Conservation (phyloP, 1,284 basidiomycete genomes). For the Mycena sp. region DNA sequence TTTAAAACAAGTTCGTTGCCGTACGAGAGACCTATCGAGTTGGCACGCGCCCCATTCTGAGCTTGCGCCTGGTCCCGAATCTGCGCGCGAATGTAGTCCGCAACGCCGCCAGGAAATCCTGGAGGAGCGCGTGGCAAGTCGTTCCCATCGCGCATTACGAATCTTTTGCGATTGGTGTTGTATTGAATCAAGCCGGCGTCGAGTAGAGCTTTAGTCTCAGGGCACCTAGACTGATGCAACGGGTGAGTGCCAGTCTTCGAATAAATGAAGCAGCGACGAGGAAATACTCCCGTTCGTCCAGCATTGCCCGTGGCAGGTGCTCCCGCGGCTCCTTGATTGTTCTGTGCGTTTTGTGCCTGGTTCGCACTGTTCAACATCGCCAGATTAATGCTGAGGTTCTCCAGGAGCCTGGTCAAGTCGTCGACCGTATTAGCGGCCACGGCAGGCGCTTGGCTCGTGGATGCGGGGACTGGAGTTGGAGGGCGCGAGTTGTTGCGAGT, state of each 20-base stretch:
- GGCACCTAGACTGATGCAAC: not conserved
- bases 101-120: not conserved
- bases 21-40: not conserved
- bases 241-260: not conserved
- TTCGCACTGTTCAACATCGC: not conserved
- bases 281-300: too few species aligned
- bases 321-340: not conserved
- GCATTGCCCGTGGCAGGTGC: too few species aligned
- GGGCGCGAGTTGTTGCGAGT: not conserved
- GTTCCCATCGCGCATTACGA: not conserved
- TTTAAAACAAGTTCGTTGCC: not conserved
- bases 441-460: not conserved
- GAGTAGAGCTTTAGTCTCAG: not conserved
- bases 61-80: not conserved
- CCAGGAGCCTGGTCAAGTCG: not conserved
- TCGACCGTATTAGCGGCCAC: not conserved
- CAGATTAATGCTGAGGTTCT: not conserved
- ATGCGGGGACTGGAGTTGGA: not conserved
- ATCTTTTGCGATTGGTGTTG: not conserved
- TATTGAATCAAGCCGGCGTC: not conserved
- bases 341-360: not conserved
- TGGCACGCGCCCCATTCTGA: not conserved
- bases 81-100: not conserved
- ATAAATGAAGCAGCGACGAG: constrained; percentile 5
- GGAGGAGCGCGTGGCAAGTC: not conserved